phyloP scores from a whole-genome alignment of 2,329 filamentous ascomycete genomes.

The Cercospora canescens region DNA sequence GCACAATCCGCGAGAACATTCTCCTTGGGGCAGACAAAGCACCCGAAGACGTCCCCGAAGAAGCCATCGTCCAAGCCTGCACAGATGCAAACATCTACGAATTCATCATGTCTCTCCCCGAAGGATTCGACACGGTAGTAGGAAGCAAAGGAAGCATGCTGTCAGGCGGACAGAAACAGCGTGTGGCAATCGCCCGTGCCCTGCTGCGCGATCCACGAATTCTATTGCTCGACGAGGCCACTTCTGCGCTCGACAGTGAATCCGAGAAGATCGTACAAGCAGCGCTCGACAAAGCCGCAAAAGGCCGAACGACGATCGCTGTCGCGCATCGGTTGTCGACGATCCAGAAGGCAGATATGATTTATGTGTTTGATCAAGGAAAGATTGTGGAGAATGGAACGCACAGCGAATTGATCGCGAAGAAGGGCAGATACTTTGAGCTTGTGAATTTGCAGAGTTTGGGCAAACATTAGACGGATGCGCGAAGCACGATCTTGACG shows the following conservation, averaged over 20 bases:
- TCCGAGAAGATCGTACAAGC: conserved; percentile 79
- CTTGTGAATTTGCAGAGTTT: conserved; percentile 41
- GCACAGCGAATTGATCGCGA: conserved; percentile 59
- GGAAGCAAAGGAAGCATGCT: conserved; percentile 84
- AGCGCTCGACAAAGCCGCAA: conserved; percentile 77
- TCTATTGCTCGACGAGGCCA: conserved; percentile 78
- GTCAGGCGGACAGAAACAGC: conserved; percentile 91
- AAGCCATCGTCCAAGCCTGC: conserved; percentile 74
- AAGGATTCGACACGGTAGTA: conserved; percentile 54
- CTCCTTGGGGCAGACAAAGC: conserved; percentile 66
- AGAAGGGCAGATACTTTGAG: conserved; percentile 43
- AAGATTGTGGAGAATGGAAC: conserved; percentile 81
- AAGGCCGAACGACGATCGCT: conserved; percentile 74
- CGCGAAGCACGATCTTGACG: neutral
- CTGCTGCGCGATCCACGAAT: conserved; percentile 89
- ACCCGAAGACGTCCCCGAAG: conserved; percentile 67
- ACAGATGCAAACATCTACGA: conserved; percentile 91
- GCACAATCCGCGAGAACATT: conserved; percentile 88
- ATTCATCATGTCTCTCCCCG: conserved; percentile 80
- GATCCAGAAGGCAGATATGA: conserved; percentile 91
- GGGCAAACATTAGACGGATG: conserved; percentile 26
- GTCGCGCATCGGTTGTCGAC: conserved; percentile 91
- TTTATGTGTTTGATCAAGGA: conserved; percentile 95
- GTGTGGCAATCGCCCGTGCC: conserved; percentile 88
- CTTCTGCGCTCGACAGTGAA: conserved; percentile 67